Base-by-base conservation (phyloP, 805 yeast species). In the Kuraishia molischiana region DNA sequence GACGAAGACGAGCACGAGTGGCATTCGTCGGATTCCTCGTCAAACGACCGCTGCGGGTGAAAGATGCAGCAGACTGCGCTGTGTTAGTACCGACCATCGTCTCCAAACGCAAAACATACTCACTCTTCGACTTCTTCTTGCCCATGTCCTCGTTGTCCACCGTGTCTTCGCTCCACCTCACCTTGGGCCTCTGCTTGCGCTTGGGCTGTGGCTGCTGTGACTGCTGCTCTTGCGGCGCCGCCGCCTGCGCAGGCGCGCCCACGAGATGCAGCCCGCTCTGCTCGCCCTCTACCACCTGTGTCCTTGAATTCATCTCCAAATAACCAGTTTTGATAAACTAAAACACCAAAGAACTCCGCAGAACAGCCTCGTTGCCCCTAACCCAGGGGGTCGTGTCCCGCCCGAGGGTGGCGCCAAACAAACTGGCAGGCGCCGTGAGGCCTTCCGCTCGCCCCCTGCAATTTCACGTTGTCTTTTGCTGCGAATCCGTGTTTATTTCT, bases 61-160 rank as follows among this genome's bases (percentile, higher is more conserved):
- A 76, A 84, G 8, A 85, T 84, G 47, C 95, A 84, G 50, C 95
- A 85, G n/a, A 84, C 66, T 61, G 22, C 11, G 32, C 15, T 34
- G 29, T 22, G 24, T 32, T 21, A 6, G 18, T n/a, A n/a, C n/a
- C n/a, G 22, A 5, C 14, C 11, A 32, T 4, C 21, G 13, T 11
- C 13, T 15, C 15, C 4, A 20, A 24, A 10, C 18, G 4, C 21
- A 19, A n/a, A 28, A 34, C 9, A 28, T 22, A 53, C 66, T 37
- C 44, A 64, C 69, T 81, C 58, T 90, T 90, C 10, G 95, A 75
- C 54, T 86, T 87, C 64, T 92, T 92, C 62, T 76, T 85, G 52
- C 81, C 73, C 83, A 92, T 66, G 52, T 83, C 60, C 59, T 90
- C 98, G 55, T 90, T 90, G 56, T 90, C 97, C 4, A 92, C 69